Evolutionary conservation across 768 basidiomycete species (phyloP), one percentile per base, ranked within the genome.

Genomic region (Leccinum subgranulosum): DNA sequence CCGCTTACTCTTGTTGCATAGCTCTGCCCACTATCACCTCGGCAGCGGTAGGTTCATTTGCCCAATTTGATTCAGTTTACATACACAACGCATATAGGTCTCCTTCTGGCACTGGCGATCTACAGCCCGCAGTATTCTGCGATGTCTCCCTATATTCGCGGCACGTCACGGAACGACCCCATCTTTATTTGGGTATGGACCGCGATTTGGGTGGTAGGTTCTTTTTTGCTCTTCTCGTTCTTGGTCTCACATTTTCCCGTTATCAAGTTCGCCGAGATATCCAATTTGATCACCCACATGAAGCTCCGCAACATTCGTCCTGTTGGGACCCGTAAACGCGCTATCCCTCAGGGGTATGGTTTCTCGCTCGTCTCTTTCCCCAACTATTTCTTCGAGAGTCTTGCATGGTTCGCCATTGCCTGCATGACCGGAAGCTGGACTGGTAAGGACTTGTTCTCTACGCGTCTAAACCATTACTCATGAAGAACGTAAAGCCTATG

Each of bases 301-400:
- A 92, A 83, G 14, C 81, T 98, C 19, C 88, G 93, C 50, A 78
- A 81, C 41, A 84, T 99, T 47, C 90, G 97, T 21, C 93, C 96
- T 0, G 76, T 81, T 23, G 92, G 91, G 15, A 82, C 87, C 6
- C 86, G 83, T 57, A 83, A 80, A 55, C 88, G 96, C 49, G 87
- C 81, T n/a, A 88, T 97, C 63, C 97, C 97, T 0, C 75, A 78
- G n/a, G 96, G 97, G 25, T 96, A 94, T 62, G 95, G 94, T 6
- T 99, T 98, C 76, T 78, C 84, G 54, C 74, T 83, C n/a, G 81
- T 95, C 41, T 89, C 92, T 6, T 90, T 83, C 77, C 93, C 96
- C 15, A 98, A 99, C 73, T 99, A 99, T 76, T 86, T 91, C 69
- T 98, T 95, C 67, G 97, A 99, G 75, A 80, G 76, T 8, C 58